Base-by-base conservation (phyloP, 768 basidiomycete species). In the Boletus insuetus region DNA sequence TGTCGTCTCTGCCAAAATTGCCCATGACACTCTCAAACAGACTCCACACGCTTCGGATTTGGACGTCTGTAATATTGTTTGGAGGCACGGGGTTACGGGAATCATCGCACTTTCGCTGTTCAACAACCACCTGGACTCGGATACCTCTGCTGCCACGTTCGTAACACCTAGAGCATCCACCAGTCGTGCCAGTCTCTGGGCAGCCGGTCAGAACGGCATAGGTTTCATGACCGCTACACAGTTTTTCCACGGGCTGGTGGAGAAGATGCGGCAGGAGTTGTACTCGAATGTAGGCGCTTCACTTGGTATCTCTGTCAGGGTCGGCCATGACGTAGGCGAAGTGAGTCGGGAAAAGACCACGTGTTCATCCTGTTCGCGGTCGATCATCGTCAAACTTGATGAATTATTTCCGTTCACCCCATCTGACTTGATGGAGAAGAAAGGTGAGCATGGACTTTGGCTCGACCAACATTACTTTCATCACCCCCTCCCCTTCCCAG, bases 171-270 rank as follows among this genome's bases (percentile, higher is more conserved):
- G 63, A n/a, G 40, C 48, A n/a, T 51, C 55, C 40, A 64, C 58
- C 19, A 63, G 55, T 32, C 54, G 62, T 20, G 49, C 51, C 26
- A 63, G 55, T 31, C 46, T 49, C 14, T 64, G 53, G 54, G 58
- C 55, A 17, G 53, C 58, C 11, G 62, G 63, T 20, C 62, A 64
- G 45, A 63, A 64, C 29, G 55, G 58, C 34, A 56, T 31, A 11
- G 55, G 58, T 3, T 60, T 64, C 43, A 51, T 56, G 40, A 47
- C 55, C 37, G 62, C 61, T 10, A 62, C 61, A 4, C 61, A 51
- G 19, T 62, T 52, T 42, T 53, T 60, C 47, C 42, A 51, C 35
- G 49, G 60, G 13, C 9, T 57, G 14, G 55, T 60, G 14, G 53
- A 49, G 14, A 42, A 44, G 14, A 37, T 38, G 17, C 35, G 19